Evolutionary conservation across 345 rosid genomes (phyloP), one percentile per base, ranked within the genome.

Genomic region (Reutealis trisperma): DNA sequence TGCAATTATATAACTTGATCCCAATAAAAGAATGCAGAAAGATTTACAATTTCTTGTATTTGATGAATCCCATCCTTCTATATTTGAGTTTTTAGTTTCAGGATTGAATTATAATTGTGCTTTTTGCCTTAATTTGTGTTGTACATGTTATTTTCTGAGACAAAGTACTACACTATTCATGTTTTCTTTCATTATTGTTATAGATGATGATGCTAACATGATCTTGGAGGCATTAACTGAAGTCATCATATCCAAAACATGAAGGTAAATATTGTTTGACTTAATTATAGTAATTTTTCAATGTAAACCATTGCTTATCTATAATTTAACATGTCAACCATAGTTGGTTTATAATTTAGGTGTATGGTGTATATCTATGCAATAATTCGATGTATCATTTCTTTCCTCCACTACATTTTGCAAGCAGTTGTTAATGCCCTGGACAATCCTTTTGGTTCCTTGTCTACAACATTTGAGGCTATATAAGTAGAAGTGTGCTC

Each of bases 391-490:
- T 63, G 83, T 71, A 1, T 61, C 76, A 14, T 25, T 80, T 66
- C 52, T 87, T 19, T 76, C 78, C 87, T 88, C 32, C 58, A 78
- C 27, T 63, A 80, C 19, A 30, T 86, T 55, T 72, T 90, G 80
- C 72, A 13, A 41, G 90, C 87, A 19, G 84, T 85, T 70, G 80
- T 88, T 75, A 85, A 86, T 80, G 90, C 90, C 51, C 82, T 90
- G 42, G 89, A 88, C 75, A 86, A 90, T 74, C 93, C 90, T 51
- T 76, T 74, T 66, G 93, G 90, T 16, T 90, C 93, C 51, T 69
- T 88, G 71, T 90, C 91, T 52, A 86, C 83, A 10, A 87, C 91
- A 44, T 87, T 84, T 60, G 94, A 90, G 86, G 90, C 89, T 63
- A 72, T 87, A 63, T 87, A 87, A 89, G 92, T 88, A 72, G 10